These are phyloP conservation scores for Dryadomyces quercivorus DNA, from an alignment of 2,329 filamentous ascomycete species.

Conservation along the genomic window DNA sequence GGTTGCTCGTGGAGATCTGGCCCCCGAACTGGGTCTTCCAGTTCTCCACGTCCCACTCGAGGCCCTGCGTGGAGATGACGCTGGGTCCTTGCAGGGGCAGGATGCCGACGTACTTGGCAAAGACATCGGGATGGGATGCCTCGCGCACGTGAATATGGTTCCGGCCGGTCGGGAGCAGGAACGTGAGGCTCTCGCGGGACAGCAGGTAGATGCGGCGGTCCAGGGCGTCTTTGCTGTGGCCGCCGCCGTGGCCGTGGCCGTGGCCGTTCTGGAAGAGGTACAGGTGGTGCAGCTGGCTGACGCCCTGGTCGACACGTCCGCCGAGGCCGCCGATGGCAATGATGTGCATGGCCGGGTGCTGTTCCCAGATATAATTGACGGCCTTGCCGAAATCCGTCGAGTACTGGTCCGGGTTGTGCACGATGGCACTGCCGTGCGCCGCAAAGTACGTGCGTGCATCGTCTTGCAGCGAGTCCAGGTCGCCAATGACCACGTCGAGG, in stretches of 20 bases:
- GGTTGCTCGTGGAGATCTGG: conserved; percentile 69
- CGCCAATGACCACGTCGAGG: conserved; percentile 69
- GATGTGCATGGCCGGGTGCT: conserved; percentile 38
- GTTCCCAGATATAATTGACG: conserved; percentile 42
- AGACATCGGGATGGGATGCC: conserved; percentile 46
- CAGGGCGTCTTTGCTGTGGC: no score
- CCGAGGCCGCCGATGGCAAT: conserved; percentile 75
- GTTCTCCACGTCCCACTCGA: conserved; percentile 81
- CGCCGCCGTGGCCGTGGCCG: conserved; percentile 29
- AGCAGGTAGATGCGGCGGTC: conserved; percentile 56
- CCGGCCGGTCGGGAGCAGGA: conserved; percentile 57
- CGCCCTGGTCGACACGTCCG: conserved; percentile 82
- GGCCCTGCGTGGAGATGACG: conserved; percentile 63
- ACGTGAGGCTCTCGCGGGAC: conserved; percentile 69
- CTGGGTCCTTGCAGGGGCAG: conserved; percentile 72
- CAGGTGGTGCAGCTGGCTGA: conserved; percentile 81
- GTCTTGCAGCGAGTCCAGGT: conserved; percentile 70
- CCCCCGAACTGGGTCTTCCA: conserved; percentile 71
- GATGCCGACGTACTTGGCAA: conserved; percentile 75
- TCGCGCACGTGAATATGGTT: conserved; percentile 57
- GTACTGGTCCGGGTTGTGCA: conserved; percentile 68
- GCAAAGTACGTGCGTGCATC: conserved; percentile 56
- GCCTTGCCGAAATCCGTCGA: conserved; percentile 88
- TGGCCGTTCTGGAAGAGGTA: conserved; percentile 47
- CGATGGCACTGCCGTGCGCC: conserved; percentile 35